phyloP scores from a whole-genome alignment of 2,329 filamentous ascomycete species.

The Pseudogymnoascus sp. region DNA sequence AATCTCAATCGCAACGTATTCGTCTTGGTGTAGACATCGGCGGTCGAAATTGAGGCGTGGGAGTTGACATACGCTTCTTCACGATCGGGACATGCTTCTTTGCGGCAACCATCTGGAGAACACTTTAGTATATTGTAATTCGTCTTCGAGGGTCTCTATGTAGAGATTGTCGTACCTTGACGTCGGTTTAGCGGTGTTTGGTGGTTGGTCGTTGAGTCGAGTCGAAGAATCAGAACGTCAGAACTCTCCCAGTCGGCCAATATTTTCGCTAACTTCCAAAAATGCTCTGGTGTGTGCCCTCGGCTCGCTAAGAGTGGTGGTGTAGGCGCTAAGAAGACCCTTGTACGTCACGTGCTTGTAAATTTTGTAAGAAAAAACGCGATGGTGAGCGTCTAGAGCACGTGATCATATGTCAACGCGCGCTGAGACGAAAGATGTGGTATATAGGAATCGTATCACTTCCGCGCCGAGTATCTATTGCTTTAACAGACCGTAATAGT shows the following conservation, averaged over 20 bases:
- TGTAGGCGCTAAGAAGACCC: slow-evolving; percentile 12
- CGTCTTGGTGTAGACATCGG: neutral
- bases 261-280: slow-evolving; percentile 11
- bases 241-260: slow-evolving; percentile 5
- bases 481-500: neutral
- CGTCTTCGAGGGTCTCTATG: neutral
- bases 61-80: slow-evolving; percentile 89
- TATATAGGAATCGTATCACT: neutral
- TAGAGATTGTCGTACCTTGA: slow-evolving; percentile 23
- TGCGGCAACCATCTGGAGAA: slow-evolving; percentile 84
- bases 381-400: neutral
- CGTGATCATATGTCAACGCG: neutral
- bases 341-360: neutral
- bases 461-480: neutral
- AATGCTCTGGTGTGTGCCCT: slow-evolving; percentile 11
- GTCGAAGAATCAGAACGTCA: slow-evolving; percentile 6
- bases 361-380: neutral
- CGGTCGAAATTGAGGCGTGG: slow-evolving; percentile 10
- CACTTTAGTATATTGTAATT: slow-evolving; percentile 9
- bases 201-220: slow-evolving; percentile 10
- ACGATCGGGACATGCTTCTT: slow-evolving; percentile 99
- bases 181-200: neutral
- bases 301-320: slow-evolving; percentile 20
- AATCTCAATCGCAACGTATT: neutral
- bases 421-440: neutral